These are phyloP conservation scores for Carpinus fangiana DNA, from an alignment of 306 rosid genomes.

Conservation along the genomic window DNA sequence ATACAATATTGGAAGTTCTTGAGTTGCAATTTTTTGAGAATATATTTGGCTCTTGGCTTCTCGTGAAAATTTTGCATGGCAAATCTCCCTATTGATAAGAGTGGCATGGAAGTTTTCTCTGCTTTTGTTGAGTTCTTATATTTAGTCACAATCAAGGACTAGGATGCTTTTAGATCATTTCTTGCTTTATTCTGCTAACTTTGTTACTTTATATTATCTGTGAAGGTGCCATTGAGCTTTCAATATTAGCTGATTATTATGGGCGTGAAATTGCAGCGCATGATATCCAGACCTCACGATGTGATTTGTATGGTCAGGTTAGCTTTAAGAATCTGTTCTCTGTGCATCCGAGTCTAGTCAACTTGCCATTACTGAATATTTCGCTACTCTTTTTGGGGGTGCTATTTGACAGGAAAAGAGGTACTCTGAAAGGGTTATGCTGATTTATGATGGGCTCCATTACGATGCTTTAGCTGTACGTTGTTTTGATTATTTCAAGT, in stretches of 20 bases:
- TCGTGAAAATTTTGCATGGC: background rate
- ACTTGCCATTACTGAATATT: slow-evolving; percentile 31
- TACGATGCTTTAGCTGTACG: slow-evolving; percentile 95
- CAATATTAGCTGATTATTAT: slow-evolving; percentile 84
- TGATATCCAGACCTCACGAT: slow-evolving; percentile 89
- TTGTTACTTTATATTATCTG: slow-evolving; percentile 22
- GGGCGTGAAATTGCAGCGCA: slow-evolving; percentile 93
- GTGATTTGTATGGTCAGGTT: slow-evolving; percentile 98
- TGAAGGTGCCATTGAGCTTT: slow-evolving; percentile 93
- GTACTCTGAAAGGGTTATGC: slow-evolving; percentile 82
- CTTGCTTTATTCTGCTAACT: slow-evolving; percentile 27
- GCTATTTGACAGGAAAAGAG: slow-evolving; percentile 57
- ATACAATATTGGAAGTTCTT: background rate
- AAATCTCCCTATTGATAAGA: background rate
- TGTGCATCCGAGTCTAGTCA: slow-evolving; percentile 18
- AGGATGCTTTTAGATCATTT: slow-evolving; percentile 5
- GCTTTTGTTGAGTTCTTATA: background rate
- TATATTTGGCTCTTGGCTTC: background rate
- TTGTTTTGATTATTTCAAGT: background rate
- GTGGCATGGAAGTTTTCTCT: background rate
- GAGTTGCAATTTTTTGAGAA: background rate
- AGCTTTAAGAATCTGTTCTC: slow-evolving; percentile 29
- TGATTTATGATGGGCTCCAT: slow-evolving; percentile 93
- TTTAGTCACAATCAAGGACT: background rate
- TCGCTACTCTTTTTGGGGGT: slow-evolving; percentile 18